Evolutionary conservation across 2,329 filamentous ascomycete genomes (phyloP).

Genomic region (Colletotrichum trifolii): DNA sequence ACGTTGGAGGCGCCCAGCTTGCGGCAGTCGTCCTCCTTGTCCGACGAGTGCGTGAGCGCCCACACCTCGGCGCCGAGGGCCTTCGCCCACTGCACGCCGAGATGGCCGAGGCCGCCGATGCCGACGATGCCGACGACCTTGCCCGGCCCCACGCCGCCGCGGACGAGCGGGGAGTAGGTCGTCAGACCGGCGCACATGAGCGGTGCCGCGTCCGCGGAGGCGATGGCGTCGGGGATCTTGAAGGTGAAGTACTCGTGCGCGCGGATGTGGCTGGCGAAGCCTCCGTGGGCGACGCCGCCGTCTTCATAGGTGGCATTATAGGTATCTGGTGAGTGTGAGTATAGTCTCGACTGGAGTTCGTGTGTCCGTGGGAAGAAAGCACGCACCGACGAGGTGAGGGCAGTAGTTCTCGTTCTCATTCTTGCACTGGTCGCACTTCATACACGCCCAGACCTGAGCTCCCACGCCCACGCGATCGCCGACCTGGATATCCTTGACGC

Average conservation of each 20-base stretch:
- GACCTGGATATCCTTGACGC: conserved; percentile 61
- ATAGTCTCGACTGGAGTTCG: not conserved
- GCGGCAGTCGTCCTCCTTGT: conserved; percentile 69
- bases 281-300: conserved; percentile 73
- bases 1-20: conserved; percentile 71
- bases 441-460: conserved; percentile 68
- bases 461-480: conserved; percentile 75
- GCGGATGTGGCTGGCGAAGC: conserved; percentile 62
- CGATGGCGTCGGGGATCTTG: conserved; percentile 65
- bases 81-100: conserved; percentile 76
- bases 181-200: conserved; percentile 85
- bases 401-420: conserved; percentile 63
- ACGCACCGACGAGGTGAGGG: conserved; percentile 53
- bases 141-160: conserved; percentile 75
- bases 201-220: conserved; percentile 66
- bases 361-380: too few species aligned
- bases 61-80: conserved; percentile 76
- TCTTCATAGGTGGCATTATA: conserved; percentile 68
- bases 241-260: conserved; percentile 69
- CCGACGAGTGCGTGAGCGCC: conserved; percentile 69
- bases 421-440: conserved; percentile 60
- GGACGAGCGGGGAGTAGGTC: conserved; percentile 74
- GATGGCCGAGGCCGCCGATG: conserved; percentile 79
- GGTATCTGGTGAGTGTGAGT: conserved; percentile 51
- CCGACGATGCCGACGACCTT: conserved; percentile 79